Percentiles rank a stretch among this genome's conserved stretches.
These are phyloP conservation scores for Leccinum pellstonianum DNA, from an alignment of 768 basidiomycete genomes.

Conservation along the genomic window DNA sequence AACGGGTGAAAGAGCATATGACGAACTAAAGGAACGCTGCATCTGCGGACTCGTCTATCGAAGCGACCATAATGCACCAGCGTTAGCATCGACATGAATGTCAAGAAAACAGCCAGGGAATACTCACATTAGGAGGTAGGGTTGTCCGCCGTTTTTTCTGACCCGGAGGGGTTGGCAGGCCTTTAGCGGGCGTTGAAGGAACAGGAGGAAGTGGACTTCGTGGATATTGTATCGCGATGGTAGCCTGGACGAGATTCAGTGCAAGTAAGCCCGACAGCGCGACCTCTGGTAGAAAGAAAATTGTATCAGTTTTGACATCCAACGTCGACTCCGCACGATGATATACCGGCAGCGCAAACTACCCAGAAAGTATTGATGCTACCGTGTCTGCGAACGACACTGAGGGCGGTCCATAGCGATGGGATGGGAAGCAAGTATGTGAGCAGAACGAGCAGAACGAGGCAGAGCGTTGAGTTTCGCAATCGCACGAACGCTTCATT, in stretches of 20 bases:
- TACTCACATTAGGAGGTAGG: constrained; percentile 24
- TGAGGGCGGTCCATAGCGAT: constrained; percentile 36
- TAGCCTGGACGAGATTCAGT: constrained; percentile 37
- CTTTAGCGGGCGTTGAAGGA: constrained; percentile 25
- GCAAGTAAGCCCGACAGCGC: constrained; percentile 29
- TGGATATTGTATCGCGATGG: constrained; percentile 37
- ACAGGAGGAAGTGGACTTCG: constrained; percentile 30
- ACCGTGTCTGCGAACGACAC: constrained; percentile 27
- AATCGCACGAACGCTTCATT: constrained; percentile 39
- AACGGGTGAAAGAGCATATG: constrained; percentile 30
- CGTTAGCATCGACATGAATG: neutral
- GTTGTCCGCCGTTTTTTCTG: constrained; percentile 30
- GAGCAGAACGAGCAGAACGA: constrained; percentile 33
- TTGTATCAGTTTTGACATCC: neutral
- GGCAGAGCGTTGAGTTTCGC: constrained; percentile 37
- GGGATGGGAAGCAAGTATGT: constrained; percentile 40
- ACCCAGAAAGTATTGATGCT: constrained; percentile 16
- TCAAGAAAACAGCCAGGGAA: neutral
- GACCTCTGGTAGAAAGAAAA: constrained; percentile 26
- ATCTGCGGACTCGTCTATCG: constrained; percentile 27
- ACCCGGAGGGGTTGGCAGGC: constrained; percentile 20
- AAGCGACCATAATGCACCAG: neutral
- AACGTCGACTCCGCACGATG: neutral
- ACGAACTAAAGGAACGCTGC: constrained; percentile 30
- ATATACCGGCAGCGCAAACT: constrained; percentile 34